phyloP scores from a whole-genome alignment of 352 stramenopile species.

The Stephanocyclus meneghinianus region DNA sequence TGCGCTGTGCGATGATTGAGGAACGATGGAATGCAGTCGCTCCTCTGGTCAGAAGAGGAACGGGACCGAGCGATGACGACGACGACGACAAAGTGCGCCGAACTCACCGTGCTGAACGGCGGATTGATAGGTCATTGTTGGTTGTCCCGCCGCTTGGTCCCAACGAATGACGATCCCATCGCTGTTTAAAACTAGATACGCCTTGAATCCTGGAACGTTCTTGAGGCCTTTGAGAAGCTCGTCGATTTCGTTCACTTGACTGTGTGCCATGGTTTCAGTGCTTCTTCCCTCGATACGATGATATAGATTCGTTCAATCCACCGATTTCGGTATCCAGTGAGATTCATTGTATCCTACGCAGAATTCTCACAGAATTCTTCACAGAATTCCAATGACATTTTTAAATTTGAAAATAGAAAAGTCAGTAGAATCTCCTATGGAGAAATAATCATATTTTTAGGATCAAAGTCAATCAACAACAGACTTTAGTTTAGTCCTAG shows the following conservation, averaged over 20 bases:
- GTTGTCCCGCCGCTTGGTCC: conserved; percentile 76
- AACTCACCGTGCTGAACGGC: conserved; percentile 85
- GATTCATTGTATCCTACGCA: neutral
- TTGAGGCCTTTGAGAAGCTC: conserved; percentile 90
- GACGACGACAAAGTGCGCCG: too few relatives aligned
- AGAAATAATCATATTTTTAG: too few relatives aligned
- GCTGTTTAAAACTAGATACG: conserved; percentile 91
- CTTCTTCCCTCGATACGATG: neutral
- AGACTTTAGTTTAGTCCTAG: neutral
- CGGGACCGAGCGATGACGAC: neutral
- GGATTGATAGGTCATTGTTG: conserved; percentile 86
- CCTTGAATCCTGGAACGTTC: conserved; percentile 87
- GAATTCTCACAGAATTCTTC: neutral
- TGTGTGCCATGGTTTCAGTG: conserved; percentile 38
- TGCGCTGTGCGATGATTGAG: conserved; percentile 59
- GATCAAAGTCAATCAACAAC: neutral
- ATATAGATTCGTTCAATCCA: neutral
- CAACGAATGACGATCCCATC: conserved; percentile 91
- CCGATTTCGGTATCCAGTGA: neutral
- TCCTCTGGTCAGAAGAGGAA: neutral
- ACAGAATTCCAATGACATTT: neutral
- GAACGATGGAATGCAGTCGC: neutral
- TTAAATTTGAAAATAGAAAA: too few relatives aligned
- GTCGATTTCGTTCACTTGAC: conserved; percentile 87
- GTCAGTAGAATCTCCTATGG: neutral